Conservation (phyloP, 2,329 filamentous ascomycete genomes). For the Berkeleyomyces basicola region DNA sequence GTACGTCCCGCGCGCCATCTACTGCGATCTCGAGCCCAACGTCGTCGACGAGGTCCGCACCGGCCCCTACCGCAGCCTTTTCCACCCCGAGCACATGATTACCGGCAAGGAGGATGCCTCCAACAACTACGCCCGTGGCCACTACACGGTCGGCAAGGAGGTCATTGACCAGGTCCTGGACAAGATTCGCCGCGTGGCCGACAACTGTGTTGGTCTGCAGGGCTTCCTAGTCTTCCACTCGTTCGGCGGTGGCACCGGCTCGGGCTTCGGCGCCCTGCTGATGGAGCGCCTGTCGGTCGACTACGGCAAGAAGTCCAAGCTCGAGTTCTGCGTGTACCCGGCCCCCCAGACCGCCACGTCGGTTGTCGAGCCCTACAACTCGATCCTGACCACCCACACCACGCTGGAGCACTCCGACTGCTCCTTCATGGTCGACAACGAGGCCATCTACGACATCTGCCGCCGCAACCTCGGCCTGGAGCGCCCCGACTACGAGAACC, state of each 20-base stretch:
- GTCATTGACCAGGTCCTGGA: constrained; percentile 56
- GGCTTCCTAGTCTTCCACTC: constrained; percentile 63
- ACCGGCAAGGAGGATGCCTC: constrained; percentile 63
- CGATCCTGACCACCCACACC: constrained; percentile 56
- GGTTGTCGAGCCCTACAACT: constrained; percentile 60
- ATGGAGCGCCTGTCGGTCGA: constrained; percentile 57
- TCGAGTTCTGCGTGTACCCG: constrained; percentile 58
- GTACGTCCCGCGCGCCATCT: constrained; percentile 97
- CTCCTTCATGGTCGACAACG: constrained; percentile 61
- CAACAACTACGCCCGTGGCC: constrained; percentile 62
- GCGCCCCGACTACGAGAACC: constrained; percentile 52
- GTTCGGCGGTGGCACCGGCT: constrained; percentile 56
- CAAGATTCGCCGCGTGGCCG: constrained; percentile 51
- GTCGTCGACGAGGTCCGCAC: constrained; percentile 99
- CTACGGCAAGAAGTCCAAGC: constrained; percentile 63
- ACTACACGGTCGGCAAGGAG: constrained; percentile 64
- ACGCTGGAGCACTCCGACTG: constrained; percentile 66
- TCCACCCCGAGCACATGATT: constrained; percentile 58
- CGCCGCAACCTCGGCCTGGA: constrained; percentile 53
- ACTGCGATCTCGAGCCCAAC: constrained; percentile 99
- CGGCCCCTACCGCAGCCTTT: constrained; percentile 85
- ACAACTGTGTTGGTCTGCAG: constrained; percentile 57
- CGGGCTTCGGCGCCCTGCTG: constrained; percentile 54
- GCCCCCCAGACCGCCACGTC: constrained; percentile 53
- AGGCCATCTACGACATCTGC: constrained; percentile 62